A percentile compares a stretch with the other conserved stretches of the same genome.
These are phyloP conservation scores for Lipomyces spencermartinsiae DNA, from an alignment of 805 yeast species.

Conservation along the genomic window DNA sequence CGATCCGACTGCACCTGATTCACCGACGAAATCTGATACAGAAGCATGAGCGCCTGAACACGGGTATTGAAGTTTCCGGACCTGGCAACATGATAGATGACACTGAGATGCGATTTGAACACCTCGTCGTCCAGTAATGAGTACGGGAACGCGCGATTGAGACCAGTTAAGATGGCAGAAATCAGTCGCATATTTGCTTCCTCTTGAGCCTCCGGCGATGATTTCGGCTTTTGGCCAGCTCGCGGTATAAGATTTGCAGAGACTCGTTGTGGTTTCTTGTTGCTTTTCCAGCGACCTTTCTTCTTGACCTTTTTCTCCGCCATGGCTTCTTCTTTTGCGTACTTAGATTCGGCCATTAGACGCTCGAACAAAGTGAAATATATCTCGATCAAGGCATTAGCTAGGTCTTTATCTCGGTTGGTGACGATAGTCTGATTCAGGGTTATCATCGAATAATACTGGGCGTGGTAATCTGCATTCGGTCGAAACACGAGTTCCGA, in stretches of 20 bases:
- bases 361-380: constrained; percentile 89
- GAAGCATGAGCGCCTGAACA: constrained; percentile 86
- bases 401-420: constrained; percentile 75
- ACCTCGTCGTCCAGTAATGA: constrained; percentile 73
- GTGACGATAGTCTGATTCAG: constrained; percentile 91
- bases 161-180: constrained; percentile 90
- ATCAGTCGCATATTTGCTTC: constrained; percentile 86
- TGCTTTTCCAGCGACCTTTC: constrained; percentile 69
- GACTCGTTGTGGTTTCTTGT: constrained; percentile 42
- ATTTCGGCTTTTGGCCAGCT: constrained; percentile 22
- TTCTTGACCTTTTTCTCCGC: constrained; percentile 58
- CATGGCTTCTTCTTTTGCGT: constrained; percentile 49
- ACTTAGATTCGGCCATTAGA: constrained; percentile 71
- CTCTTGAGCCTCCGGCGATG: constrained; percentile 49
- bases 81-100: constrained; percentile 88
- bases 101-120: constrained; percentile 73
- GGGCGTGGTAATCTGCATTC: constrained; percentile 78
- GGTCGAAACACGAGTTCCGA: constrained; percentile 79
- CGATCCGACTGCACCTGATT: constrained; percentile 56
- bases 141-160: constrained; percentile 95
- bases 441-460: constrained; percentile 86
- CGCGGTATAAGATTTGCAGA: constrained; percentile 18
- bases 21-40: constrained; percentile 75
- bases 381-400: constrained; percentile 80
- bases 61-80: constrained; percentile 93